A percentile compares a stretch with the other conserved stretches of the same genome.
These are phyloP conservation scores for Microstroma glucosiphilum DNA, from an alignment of 1,284 basidiomycete species.

Conservation along the genomic window DNA sequence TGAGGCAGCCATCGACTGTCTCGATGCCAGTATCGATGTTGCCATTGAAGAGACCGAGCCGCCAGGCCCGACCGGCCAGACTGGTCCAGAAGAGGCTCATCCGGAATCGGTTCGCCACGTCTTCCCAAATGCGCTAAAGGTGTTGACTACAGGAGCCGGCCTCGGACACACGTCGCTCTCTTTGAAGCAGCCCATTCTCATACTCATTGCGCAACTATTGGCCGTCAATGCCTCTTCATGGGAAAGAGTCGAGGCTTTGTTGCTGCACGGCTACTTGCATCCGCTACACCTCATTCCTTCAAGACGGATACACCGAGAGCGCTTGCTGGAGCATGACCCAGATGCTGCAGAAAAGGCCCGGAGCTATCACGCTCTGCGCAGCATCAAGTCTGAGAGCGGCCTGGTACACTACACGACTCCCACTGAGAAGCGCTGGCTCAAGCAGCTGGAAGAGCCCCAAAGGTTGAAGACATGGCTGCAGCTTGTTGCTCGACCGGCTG, in stretches of 20 bases:
- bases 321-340: background rate
- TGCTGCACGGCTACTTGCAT: background rate
- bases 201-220: background rate
- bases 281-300: background rate
- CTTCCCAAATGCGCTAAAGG: background rate
- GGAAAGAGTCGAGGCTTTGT: background rate
- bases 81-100: background rate
- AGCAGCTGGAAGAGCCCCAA: background rate
- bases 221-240: background rate
- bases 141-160: background rate
- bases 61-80: background rate
- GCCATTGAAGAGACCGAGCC: background rate
- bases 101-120: background rate
- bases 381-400: background rate
- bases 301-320: background rate
- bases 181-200: background rate
- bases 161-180: no score
- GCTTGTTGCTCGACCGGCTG: background rate
- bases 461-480: background rate
- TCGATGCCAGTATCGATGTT: conserved; percentile 1
- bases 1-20: background rate
- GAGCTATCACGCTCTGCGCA: background rate
- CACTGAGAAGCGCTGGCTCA: background rate
- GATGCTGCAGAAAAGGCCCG: background rate
- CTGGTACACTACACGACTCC: background rate